These are phyloP conservation scores for Beta vulgaris DNA, from an alignment of 148 eudicot genomes.

Conservation along the genomic window DNA sequence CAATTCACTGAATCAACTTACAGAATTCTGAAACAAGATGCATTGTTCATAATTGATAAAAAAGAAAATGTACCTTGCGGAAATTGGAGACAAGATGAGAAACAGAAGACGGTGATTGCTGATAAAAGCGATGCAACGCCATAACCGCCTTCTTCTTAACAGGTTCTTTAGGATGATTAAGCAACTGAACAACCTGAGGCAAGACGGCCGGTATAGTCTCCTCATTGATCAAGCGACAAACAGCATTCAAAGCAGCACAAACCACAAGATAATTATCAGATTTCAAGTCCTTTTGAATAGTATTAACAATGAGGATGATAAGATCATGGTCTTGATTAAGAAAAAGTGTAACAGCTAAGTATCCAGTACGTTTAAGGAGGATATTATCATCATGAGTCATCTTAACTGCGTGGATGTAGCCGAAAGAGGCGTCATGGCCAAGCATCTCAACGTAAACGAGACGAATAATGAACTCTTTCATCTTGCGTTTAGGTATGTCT, in stretches of 20 bases:
- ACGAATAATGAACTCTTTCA: constrained; percentile 83
- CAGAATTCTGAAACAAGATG: not conserved
- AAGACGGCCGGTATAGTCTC: constrained; percentile 95
- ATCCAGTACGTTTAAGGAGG: constrained; percentile 71
- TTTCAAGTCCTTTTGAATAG: constrained; percentile 95
- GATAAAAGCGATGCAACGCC: constrained; percentile 94
- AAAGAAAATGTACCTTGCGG: constrained; percentile 52
- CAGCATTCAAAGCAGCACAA: constrained; percentile 88
- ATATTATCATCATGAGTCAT: constrained; percentile 85
- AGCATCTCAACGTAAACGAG: constrained; percentile 88
- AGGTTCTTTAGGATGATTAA: constrained; percentile 77
- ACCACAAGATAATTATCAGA: constrained; percentile 88
- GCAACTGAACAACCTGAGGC: constrained; percentile 82
- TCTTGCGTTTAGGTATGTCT: constrained; percentile 72
- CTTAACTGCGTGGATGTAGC: constrained; percentile 89
- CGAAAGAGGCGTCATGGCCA: constrained; percentile 89
- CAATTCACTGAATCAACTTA: too few species aligned
- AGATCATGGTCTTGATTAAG: constrained; percentile 91
- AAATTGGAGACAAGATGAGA: constrained; percentile 73
- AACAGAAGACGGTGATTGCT: constrained; percentile 71
- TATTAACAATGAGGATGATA: constrained; percentile 88
- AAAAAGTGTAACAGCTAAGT: constrained; percentile 83
- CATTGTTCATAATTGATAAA: not conserved
- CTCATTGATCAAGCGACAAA: constrained; percentile 84
- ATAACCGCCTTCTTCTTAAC: constrained; percentile 98